Percentiles rank a stretch among this genome's conserved stretches.
These are phyloP conservation scores for Russula sp. DNA, from an alignment of 768 basidiomycete genomes.

Conservation along the genomic window DNA sequence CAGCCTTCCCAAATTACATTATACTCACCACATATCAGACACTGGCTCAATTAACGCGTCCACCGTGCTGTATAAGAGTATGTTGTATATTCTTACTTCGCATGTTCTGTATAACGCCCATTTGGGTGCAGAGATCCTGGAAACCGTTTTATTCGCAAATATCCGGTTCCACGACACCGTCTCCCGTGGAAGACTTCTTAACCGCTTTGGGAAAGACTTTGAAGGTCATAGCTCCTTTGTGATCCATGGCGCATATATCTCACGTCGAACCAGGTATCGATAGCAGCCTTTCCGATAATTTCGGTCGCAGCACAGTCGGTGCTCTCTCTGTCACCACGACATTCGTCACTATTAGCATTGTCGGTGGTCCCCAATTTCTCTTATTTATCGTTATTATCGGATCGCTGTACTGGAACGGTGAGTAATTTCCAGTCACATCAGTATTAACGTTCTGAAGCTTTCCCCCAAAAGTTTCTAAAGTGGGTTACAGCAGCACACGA, in stretches of 20 bases:
- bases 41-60: slow-evolving; percentile 79
- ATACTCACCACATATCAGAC: slow-evolving; percentile 34
- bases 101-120: slow-evolving; percentile 6
- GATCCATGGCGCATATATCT: neutral
- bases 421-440: slow-evolving; percentile 19
- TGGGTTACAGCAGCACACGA: neutral
- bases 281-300: slow-evolving; percentile 76
- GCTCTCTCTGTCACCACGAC: slow-evolving; percentile 65
- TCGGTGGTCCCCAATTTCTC: slow-evolving; percentile 75
- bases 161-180: slow-evolving; percentile 93
- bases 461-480: slow-evolving; percentile 2
- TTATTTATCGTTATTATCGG: slow-evolving; percentile 50
- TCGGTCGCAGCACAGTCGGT: slow-evolving; percentile 70
- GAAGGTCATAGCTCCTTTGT: slow-evolving; percentile 39
- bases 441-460: neutral
- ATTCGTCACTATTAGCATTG: slow-evolving; percentile 61
- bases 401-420: slow-evolving; percentile 64
- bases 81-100: neutral
- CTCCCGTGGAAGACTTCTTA: slow-evolving; percentile 74
- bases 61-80: slow-evolving; percentile 64
- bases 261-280: slow-evolving; percentile 54
- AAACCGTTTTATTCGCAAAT: slow-evolving; percentile 77
- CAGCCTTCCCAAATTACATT: neutral
- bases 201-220: slow-evolving; percentile 86
- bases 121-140: slow-evolving; percentile 45